Percentiles rank a stretch among this genome's conserved stretches.
phyloP scores from a whole-genome alignment of 176 grass and related monocot genomes.

The Juncus inflexus region DNA sequence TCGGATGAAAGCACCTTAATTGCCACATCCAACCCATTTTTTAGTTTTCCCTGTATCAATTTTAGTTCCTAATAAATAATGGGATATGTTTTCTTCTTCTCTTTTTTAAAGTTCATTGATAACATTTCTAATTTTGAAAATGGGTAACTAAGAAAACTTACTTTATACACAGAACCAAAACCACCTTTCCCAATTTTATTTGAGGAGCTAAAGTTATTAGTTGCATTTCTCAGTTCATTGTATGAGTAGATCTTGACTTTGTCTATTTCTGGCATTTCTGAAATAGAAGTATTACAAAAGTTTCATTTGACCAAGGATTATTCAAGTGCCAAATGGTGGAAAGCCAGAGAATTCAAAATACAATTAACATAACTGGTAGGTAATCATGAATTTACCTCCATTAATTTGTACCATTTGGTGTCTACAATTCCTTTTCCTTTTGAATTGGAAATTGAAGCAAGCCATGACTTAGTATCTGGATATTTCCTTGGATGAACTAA shows the following conservation, averaged over 20 bases:
- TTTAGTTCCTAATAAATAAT: background rate
- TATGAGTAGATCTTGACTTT: constrained; percentile 70
- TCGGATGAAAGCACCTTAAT: constrained; percentile 85
- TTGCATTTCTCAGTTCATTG: constrained; percentile 69
- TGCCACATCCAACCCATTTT: constrained; percentile 57
- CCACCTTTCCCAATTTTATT: constrained; percentile 87
- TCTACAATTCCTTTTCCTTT: constrained; percentile 35
- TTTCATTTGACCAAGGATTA: constrained; percentile 13
- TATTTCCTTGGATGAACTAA: too few relatives aligned
- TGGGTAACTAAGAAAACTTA: constrained; percentile 5
- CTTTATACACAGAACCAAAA: constrained; percentile 78
- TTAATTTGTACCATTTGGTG: constrained; percentile 34
- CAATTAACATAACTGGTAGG: background rate
- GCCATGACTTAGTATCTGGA: constrained; percentile 27
- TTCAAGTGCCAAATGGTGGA: background rate
- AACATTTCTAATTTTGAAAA: background rate
- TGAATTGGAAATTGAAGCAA: constrained; percentile 34
- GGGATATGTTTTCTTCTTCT: background rate
- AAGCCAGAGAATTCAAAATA: constrained; percentile 10
- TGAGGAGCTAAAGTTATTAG: constrained; percentile 43
- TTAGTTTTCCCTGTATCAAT: constrained; percentile 63
- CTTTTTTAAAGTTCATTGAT: background rate
- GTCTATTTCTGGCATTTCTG: constrained; percentile 32
- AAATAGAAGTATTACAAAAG: background rate
- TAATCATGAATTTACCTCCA: constrained; percentile 33